Percentiles rank a stretch among this genome's conserved stretches.
These are phyloP conservation scores for Xanthoceras sorbifolium DNA, from an alignment of 345 rosid genomes.

Conservation along the genomic window DNA sequence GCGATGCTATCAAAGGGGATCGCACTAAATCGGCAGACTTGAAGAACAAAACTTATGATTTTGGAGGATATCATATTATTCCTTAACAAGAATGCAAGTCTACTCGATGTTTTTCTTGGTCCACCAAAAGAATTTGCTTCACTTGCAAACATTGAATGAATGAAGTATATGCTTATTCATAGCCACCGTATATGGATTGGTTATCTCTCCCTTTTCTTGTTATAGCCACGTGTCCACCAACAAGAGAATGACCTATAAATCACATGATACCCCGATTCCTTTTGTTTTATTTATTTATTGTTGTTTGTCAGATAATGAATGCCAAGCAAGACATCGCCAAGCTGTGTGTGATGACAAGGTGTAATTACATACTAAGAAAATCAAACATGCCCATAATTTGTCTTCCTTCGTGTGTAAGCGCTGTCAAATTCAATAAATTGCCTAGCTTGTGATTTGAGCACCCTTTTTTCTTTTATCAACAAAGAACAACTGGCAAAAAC, in stretches of 20 bases:
- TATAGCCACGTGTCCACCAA: neutral
- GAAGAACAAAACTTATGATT: slow-evolving; percentile 9
- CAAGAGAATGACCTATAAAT: neutral
- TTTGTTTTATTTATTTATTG: neutral
- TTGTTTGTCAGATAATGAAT: neutral
- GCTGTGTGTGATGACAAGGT: neutral
- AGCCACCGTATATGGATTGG: neutral
- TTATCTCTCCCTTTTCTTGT: neutral
- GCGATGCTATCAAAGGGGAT: neutral
- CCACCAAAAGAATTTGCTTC: neutral
- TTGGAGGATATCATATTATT: neutral
- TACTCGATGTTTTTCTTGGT: neutral
- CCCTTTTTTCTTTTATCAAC: neutral
- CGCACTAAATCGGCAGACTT: neutral
- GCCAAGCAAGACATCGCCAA: neutral
- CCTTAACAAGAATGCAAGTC: slow-evolving; percentile 1
- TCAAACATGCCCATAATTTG: neutral
- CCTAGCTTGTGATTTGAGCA: neutral
- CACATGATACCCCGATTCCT: neutral
- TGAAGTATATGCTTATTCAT: neutral
- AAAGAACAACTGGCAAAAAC: neutral
- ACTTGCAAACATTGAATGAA: neutral
- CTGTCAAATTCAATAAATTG: neutral
- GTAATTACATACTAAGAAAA: neutral
- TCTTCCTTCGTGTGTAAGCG: neutral